Percentiles rank a stretch among this genome's conserved stretches.
Conservation (phyloP, 2,329 filamentous ascomycete genomes). For the Scortechinia acanthostroma region DNA sequence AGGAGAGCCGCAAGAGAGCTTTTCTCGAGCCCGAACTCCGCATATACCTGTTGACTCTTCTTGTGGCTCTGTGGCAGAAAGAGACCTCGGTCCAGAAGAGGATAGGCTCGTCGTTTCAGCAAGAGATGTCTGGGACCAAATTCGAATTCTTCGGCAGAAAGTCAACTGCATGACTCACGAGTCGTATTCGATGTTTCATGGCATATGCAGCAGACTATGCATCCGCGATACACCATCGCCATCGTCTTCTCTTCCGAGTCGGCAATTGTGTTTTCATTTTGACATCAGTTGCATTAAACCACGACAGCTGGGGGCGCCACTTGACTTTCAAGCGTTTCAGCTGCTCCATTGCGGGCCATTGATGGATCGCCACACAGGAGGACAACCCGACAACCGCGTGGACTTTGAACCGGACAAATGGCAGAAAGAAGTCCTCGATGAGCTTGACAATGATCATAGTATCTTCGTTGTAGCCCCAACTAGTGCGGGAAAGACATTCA, state of each 20-base stretch:
- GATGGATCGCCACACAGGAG: constrained; percentile 69
- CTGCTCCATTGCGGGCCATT: constrained; percentile 65
- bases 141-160: neutral
- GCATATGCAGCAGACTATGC: neutral
- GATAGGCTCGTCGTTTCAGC: neutral
- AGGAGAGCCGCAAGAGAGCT: neutral
- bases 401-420: constrained; percentile 69
- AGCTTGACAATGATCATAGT: constrained; percentile 64
- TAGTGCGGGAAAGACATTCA: constrained; percentile 76
- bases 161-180: neutral
- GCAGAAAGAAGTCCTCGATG: constrained; percentile 69
- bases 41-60: neutral
- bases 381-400: constrained; percentile 59
- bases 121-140: neutral
- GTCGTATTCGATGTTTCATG: neutral
- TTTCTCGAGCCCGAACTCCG: neutral
- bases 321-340: constrained; percentile 45
- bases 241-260: neutral
- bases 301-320: constrained; percentile 2
- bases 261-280: constrained; percentile 2
- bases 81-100: neutral
- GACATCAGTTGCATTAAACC: constrained; percentile 4
- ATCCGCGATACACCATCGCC: neutral
- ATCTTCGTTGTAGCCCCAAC: constrained; percentile 73
- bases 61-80: neutral